Evolutionary conservation across 2,329 filamentous ascomycete species (phyloP), one percentile per base, ranked within the genome.

Genomic region (Alternaria viburni): DNA sequence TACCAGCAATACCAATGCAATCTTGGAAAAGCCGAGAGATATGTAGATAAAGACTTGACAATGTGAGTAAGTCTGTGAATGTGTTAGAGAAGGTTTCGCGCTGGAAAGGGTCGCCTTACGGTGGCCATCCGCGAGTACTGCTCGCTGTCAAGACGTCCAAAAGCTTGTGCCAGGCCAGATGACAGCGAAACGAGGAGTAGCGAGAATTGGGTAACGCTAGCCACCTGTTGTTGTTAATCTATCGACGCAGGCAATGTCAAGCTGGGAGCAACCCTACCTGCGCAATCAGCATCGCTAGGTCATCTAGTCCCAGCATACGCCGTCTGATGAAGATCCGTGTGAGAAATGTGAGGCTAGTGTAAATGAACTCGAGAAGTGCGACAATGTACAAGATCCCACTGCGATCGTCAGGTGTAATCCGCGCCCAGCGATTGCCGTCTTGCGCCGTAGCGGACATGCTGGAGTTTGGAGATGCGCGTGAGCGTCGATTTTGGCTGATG

Each of bases 11-110:
- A 75, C 65, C 6, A 72, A 61, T 3, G 76, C 69, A 11, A 64
- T 59, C 66, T 78, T 78, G 0, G 75, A 74, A 6, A 76, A 58
- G 15, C 69, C 70, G 15, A 77, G 64, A 1, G 71, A 67, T 10
- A 75, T 54, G 51, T 74, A 75, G 21, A 73, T 47, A 3, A 63
- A 61, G 10, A 76, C 58, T 45, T 77, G 73, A 49, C 64, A 23
- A 25, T 54, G 23, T 2, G 45, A 49, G 6, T 49, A 49, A 5
- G 45, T 49, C 45, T 49, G 45, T 49, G 1, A 6, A 49, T 3
- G 23, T 5, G 45, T 49, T 26, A 49, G 45, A 28, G 4, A 49
- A 0, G 2, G 15, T 49, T 49, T 15, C 9, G 45, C 23, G 23
- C 45, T 49, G 45, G 21, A 3, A 17, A 5, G 13, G 15, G 45